Evolutionary conservation across 75 land plant species (phyloP), one percentile per base, ranked within the genome.

Genomic region (Gnetum montanum): DNA sequence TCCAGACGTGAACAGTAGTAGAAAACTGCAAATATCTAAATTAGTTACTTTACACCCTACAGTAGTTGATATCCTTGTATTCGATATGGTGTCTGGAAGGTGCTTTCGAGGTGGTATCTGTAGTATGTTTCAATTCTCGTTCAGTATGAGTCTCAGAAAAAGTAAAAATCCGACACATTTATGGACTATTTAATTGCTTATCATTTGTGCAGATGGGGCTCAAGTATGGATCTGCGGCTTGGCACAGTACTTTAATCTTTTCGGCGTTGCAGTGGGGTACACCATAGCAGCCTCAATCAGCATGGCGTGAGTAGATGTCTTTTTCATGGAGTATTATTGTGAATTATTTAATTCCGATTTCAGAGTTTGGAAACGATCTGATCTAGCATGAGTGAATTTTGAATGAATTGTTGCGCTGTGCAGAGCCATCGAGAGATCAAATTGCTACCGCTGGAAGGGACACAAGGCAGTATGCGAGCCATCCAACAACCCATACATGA

Each of bases 261-360:
- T 68, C 23, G 84, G 84, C 18, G 71, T 67, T 13, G 76, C 81
- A 45, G 77, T 77, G 43, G 81, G 77, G 0, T 77, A 72, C 66
- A 81, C 84, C 8, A 81, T 81, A 19, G 75, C 84, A 16, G 56
- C 81, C 11, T 65, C 84, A 8, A 72, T 81, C 35, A 81, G 84
- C 64, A 72, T 81, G 81, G 68, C 77, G 91, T 86, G 54, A 62
- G 80, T 51, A 8, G n/a, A 40, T 13, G 13, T 5, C 29, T 8
- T 3, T 56, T 46, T 4, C n/a, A n/a, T n/a, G n/a, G n/a, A n/a
- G 10, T 6, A 24, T 18, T 3, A 47, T 50, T 4, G 12, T 3
- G 3, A 2, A 43, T 6, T 36, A 6, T 36, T 10, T 36, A 36
- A 6, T 6, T 36, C 6, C 10, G 38, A 36, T 6, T 36, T 6